Conservation (phyloP, 345 rosid genomes). For the Lepidium aucheri region DNA sequence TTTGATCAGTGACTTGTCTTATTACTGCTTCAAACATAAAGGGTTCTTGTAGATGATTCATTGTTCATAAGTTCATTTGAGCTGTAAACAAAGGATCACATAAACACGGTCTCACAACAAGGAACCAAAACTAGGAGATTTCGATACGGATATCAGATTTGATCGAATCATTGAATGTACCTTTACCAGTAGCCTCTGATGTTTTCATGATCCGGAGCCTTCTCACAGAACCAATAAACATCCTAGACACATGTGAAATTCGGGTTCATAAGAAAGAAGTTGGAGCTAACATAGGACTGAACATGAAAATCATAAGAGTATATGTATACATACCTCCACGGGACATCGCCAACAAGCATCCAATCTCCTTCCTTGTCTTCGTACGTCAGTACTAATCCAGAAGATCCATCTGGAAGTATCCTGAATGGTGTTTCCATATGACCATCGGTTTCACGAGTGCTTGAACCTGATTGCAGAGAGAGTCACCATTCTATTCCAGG, state of each 20-base stretch:
- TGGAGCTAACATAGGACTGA: background rate
- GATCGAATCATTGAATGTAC: slow-evolving; percentile 23
- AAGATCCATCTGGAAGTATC: slow-evolving; percentile 61
- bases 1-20: slow-evolving; percentile 17
- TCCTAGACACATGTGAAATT: slow-evolving; percentile 38
- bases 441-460: slow-evolving; percentile 23
- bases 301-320: background rate
- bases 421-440: slow-evolving; percentile 26
- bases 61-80: slow-evolving; percentile 20
- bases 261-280: background rate
- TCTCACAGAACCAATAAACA: slow-evolving; percentile 69
- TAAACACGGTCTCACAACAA: slow-evolving; percentile 10
- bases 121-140: too few species aligned
- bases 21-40: slow-evolving; percentile 21
- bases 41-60: background rate
- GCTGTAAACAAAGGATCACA: slow-evolving; percentile 14
- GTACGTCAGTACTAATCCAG: slow-evolving; percentile 73
- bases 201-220: slow-evolving; percentile 87
- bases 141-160: background rate
- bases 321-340: slow-evolving; percentile 64
- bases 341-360: slow-evolving; percentile 99
- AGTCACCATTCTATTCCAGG: background rate
- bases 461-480: slow-evolving; percentile 19
- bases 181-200: slow-evolving; percentile 71
- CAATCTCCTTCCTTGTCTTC: slow-evolving; percentile 97